Evolutionary conservation across 2,329 filamentous ascomycete genomes (phyloP).

Genomic region (Calonectria ilicicola): DNA sequence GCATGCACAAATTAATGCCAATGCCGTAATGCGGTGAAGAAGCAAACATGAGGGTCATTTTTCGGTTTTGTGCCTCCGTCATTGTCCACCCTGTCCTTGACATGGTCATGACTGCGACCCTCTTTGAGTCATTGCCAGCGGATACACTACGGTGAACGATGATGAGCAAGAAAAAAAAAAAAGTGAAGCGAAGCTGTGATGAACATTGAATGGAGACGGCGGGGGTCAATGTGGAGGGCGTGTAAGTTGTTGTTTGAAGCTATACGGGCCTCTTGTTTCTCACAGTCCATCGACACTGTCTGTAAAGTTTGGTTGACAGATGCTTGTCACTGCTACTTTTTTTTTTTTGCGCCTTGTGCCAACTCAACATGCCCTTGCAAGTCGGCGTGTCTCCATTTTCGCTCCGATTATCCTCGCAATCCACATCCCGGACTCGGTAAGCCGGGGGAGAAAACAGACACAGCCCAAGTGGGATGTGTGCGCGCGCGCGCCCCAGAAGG

Average conservation of each 20-base stretch:
- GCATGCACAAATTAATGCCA: slow-evolving; percentile 4
- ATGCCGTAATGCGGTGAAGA: slow-evolving; percentile 14
- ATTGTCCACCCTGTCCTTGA: neutral
- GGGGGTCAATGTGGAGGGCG: neutral
- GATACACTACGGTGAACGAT: slow-evolving; percentile 1
- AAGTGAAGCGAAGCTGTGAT: slow-evolving; percentile 17
- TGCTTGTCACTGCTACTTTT: neutral
- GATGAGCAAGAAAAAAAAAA: neutral
- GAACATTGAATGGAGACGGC: neutral
- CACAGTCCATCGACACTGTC: slow-evolving; percentile 17
- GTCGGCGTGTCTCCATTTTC: slow-evolving; percentile 2
- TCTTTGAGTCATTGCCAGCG: slow-evolving; percentile 14
- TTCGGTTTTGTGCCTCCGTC: neutral
- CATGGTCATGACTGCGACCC: slow-evolving; percentile 4
- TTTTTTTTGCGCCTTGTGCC: neutral
- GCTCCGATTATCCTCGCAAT: slow-evolving; percentile 2
- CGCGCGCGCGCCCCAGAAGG: neutral
- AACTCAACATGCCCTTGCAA: slow-evolving; percentile 10
- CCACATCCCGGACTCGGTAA: slow-evolving; percentile 8
- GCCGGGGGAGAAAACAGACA: slow-evolving; percentile 1
- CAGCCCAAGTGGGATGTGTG: neutral
- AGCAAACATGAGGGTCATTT: neutral
- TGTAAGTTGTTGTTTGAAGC: slow-evolving; percentile 2
- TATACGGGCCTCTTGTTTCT: slow-evolving; percentile 2
- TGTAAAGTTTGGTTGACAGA: neutral